These are phyloP conservation scores for Mimosa pudica DNA, from an alignment of 306 rosid genomes.

Conservation along the genomic window DNA sequence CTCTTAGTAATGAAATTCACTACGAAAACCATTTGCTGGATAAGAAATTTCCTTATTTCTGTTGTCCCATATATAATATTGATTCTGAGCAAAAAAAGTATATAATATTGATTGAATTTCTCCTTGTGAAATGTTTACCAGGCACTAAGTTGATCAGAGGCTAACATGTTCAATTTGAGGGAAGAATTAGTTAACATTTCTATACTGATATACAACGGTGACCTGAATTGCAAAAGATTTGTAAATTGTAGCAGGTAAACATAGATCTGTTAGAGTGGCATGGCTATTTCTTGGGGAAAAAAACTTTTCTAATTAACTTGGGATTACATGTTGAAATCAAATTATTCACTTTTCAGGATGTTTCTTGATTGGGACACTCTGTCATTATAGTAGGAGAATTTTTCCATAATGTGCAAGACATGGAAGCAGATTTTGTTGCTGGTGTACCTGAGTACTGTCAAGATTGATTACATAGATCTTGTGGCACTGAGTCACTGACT, in stretches of 20 bases:
- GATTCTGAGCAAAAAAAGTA: no score
- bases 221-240: constrained; percentile 20
- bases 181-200: constrained; percentile 21
- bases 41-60: background rate
- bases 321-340: background rate
- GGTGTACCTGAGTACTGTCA: background rate
- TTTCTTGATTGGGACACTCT: background rate
- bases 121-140: constrained; percentile 27
- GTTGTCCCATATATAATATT: background rate
- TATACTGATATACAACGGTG: constrained; percentile 9
- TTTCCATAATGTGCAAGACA: background rate
- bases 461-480: background rate
- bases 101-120: background rate
- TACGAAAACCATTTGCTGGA: background rate
- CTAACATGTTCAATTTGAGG: constrained; percentile 31
- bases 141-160: constrained; percentile 52
- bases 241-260: constrained; percentile 35
- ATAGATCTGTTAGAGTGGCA: constrained; percentile 3
- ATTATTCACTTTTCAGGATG: background rate
- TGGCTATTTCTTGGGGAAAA: background rate
- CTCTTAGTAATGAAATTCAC: background rate
- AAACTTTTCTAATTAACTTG: background rate
- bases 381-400: background rate
- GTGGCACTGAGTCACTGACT: background rate
- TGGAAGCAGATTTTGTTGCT: background rate